Percentiles rank a stretch among this genome's conserved stretches.
Evolutionary conservation across 108 stramenopile genomes (phyloP).

Genomic region (Mediolabrus comicus): DNA sequence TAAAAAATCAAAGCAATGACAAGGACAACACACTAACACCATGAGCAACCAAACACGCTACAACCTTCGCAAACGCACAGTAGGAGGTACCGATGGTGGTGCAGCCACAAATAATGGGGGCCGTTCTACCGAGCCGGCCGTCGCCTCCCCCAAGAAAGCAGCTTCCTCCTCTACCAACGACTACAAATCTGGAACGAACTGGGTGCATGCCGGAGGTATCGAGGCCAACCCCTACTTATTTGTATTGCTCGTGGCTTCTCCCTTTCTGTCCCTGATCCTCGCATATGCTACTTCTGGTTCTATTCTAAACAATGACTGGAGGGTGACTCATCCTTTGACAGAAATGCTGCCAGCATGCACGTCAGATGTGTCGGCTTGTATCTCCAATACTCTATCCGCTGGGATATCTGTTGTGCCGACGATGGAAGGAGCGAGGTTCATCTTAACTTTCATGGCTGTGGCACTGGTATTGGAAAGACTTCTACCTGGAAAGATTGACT

Average conservation of each 20-base stretch:
- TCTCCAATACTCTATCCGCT: constrained; percentile 20
- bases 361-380: constrained; percentile 20
- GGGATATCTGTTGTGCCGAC: constrained; percentile 51
- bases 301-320: constrained; percentile 22
- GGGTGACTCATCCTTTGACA: constrained; percentile 41
- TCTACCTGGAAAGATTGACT: constrained; percentile 74
- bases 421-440: constrained; percentile 39
- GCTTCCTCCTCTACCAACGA: constrained; percentile 2
- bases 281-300: constrained; percentile 52
- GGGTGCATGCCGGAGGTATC: constrained; percentile 56
- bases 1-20: constrained; percentile 34
- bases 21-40: neutral
- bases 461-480: constrained; percentile 76
- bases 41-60: constrained; percentile 18
- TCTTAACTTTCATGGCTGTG: constrained; percentile 71
- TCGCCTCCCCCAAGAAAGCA: neutral
- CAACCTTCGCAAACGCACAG: constrained; percentile 36
- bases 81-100: neutral
- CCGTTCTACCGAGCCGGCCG: neutral
- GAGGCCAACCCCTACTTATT: constrained; percentile 64
- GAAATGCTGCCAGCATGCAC: constrained; percentile 43
- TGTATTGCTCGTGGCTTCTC: constrained; percentile 46
- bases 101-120: neutral
- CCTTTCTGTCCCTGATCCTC: constrained; percentile 55
- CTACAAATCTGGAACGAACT: constrained; percentile 59